Evolutionary conservation across 1,139 yeast species (phyloP).

Genomic region (Ashbya aceris): DNA sequence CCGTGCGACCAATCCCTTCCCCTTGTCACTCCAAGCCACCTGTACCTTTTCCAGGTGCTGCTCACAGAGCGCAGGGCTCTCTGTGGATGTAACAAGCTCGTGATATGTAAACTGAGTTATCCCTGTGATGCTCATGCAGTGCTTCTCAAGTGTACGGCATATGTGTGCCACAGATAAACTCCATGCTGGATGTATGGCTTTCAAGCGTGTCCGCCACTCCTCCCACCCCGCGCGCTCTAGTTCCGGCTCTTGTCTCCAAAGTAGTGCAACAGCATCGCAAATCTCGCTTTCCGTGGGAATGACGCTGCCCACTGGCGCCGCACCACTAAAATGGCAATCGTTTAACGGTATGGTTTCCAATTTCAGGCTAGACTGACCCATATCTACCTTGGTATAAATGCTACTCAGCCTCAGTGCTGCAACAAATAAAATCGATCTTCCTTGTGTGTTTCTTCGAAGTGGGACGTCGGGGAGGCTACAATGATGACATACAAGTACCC

Average conservation of each 20-base stretch:
- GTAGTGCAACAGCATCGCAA: slow-evolving; percentile 48
- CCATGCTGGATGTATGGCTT: slow-evolving; percentile 51
- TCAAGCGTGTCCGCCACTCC: slow-evolving; percentile 46
- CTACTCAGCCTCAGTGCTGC: too few species aligned
- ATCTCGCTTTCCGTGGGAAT: slow-evolving; percentile 59
- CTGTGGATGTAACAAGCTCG: slow-evolving; percentile 44
- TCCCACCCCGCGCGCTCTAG: slow-evolving; percentile 50
- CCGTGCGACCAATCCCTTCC: slow-evolving; percentile 44
- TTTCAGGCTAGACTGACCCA: slow-evolving; percentile 6
- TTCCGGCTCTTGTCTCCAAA: slow-evolving; percentile 63
- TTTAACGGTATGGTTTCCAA: slow-evolving; percentile 17
- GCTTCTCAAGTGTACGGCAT: slow-evolving; percentile 43
- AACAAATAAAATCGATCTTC: too few species aligned
- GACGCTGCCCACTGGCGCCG: not conserved
- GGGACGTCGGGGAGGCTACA: too few species aligned
- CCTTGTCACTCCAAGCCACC: slow-evolving; percentile 36
- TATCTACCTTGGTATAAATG: not conserved
- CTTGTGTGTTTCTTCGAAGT: too few species aligned
- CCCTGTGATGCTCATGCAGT: slow-evolving; percentile 35
- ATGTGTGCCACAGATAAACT: slow-evolving; percentile 50
- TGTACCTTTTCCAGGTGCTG: slow-evolving; percentile 40
- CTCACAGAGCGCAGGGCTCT: slow-evolving; percentile 37
- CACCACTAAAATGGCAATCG: slow-evolving; percentile 17
- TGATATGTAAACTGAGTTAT: slow-evolving; percentile 41
- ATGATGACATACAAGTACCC: too few species aligned